Conservation (phyloP, 2,329 filamentous ascomycete species). For the Colletotrichum sp. region DNA sequence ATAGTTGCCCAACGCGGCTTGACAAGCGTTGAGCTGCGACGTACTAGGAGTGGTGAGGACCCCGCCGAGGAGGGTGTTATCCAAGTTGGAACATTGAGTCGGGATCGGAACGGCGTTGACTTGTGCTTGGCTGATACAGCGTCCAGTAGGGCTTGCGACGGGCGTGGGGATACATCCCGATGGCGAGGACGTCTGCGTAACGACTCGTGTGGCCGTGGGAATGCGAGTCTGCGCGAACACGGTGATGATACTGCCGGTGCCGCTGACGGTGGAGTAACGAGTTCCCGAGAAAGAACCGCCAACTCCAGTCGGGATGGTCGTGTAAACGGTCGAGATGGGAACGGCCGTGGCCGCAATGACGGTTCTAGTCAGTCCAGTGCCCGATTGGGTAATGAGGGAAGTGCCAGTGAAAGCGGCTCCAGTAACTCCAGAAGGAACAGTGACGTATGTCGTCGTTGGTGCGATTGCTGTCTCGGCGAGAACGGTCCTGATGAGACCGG, state of each 20-base stretch:
- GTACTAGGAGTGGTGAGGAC: too few relatives aligned
- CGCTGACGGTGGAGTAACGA: not conserved
- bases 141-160: not conserved
- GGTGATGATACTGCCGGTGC: not conserved
- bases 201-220: not conserved
- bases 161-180: conserved; percentile 4
- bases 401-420: not conserved
- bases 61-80: not conserved
- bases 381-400: not conserved
- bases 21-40: not conserved
- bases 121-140: not conserved
- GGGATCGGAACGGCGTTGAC: not conserved
- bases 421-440: not conserved
- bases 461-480: not conserved
- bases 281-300: not conserved
- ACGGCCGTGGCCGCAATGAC: not conserved
- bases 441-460: not conserved
- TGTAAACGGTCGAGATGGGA: not conserved
- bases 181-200: not conserved
- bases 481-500: not conserved
- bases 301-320: not conserved
- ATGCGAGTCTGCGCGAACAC: not conserved
- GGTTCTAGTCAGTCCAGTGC: not conserved
- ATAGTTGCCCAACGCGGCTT: not conserved
- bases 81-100: not conserved